Conservation (phyloP, 257 asterid genomes). For the Fraxinus anomala region DNA sequence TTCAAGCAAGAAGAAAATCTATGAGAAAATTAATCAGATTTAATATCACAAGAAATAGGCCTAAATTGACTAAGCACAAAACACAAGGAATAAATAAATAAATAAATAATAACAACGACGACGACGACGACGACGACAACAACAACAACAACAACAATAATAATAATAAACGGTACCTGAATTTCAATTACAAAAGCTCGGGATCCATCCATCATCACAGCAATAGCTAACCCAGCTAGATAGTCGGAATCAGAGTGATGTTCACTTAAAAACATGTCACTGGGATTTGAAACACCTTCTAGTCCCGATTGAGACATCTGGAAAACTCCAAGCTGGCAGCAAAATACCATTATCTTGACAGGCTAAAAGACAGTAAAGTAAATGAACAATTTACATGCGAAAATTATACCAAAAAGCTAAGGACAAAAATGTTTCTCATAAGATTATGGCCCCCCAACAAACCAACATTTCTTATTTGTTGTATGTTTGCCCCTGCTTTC, state of each 20-base stretch:
- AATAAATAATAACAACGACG: too few relatives aligned
- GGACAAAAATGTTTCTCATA: conserved; percentile 16
- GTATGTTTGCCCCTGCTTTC: conserved; percentile 9
- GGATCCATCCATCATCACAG: conserved; percentile 88
- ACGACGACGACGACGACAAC: too few relatives aligned
- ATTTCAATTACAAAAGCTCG: conserved; percentile 85
- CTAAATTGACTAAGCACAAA: conserved; percentile 10
- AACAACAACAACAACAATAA: not conserved
- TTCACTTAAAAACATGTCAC: conserved; percentile 81
- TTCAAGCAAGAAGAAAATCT: conserved; percentile 2
- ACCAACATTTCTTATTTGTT: conserved; percentile 11
- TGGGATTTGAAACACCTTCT: conserved; percentile 79
- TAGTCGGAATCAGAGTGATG: conserved; percentile 76
- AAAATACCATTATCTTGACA: conserved; percentile 30
- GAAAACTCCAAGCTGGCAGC: conserved; percentile 86
- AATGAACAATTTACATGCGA: conserved; percentile 15
- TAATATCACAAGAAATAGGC: not conserved
- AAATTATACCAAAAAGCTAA: not conserved
- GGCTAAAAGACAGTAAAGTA: conserved; percentile 1
- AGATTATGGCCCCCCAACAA: conserved; percentile 14
- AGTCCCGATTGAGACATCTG: conserved; percentile 77
- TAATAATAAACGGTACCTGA: conserved; percentile 50
- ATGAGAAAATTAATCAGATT: not conserved
- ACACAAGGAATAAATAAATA: not conserved
- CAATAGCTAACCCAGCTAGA: conserved; percentile 86